Percentiles rank a stretch among this genome's conserved stretches.
These are phyloP conservation scores for Halophytophthora polymorphica DNA, from an alignment of 352 stramenopile species.

Conservation along the genomic window DNA sequence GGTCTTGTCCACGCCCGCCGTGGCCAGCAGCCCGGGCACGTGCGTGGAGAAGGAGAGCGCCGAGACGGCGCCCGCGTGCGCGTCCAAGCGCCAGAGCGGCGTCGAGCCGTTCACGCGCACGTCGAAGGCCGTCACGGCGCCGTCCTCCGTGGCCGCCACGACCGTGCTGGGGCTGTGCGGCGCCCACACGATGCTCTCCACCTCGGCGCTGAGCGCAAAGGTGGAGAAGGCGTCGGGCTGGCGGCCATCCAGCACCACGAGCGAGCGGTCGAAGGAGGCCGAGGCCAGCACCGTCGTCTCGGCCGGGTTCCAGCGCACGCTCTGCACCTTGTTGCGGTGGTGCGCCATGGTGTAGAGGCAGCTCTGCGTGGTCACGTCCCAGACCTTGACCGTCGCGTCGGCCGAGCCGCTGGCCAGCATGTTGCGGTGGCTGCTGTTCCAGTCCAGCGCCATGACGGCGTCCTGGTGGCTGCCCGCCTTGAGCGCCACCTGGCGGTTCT, in stretches of 20 bases:
- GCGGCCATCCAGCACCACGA: slow-evolving; percentile 94
- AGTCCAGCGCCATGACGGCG: slow-evolving; percentile 97
- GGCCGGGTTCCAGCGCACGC: slow-evolving; percentile 94
- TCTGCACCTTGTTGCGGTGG: slow-evolving; percentile 98
- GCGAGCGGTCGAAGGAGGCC: slow-evolving; percentile 93
- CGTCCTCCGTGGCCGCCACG: slow-evolving; percentile 94
- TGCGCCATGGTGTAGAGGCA: slow-evolving; percentile 96
- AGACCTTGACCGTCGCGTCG: slow-evolving; percentile 98
- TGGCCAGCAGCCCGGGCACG: slow-evolving; percentile 93
- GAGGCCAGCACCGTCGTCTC: slow-evolving; percentile 96
- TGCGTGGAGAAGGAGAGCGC: slow-evolving; percentile 83
- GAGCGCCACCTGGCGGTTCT: slow-evolving; percentile 68
- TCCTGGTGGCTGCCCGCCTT: slow-evolving; percentile 95
- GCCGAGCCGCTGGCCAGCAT: slow-evolving; percentile 97
- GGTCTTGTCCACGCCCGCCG: slow-evolving; percentile 96
- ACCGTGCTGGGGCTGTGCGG: slow-evolving; percentile 91
- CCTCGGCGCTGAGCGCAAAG: slow-evolving; percentile 80
- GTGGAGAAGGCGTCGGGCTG: slow-evolving; percentile 75
- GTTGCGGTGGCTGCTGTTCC: slow-evolving; percentile 96
- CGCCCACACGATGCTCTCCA: slow-evolving; percentile 93
- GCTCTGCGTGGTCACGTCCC: slow-evolving; percentile 90
- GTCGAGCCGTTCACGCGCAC: slow-evolving; percentile 92
- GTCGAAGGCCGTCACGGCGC: slow-evolving; percentile 93
- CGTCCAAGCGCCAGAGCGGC: slow-evolving; percentile 92
- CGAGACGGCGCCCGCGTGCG: slow-evolving; percentile 86